A percentile compares a stretch with the other conserved stretches of the same genome.
Evolutionary conservation across 208 protist genomes (phyloP).

Genomic region (Vickermania ingenoplastis): DNA sequence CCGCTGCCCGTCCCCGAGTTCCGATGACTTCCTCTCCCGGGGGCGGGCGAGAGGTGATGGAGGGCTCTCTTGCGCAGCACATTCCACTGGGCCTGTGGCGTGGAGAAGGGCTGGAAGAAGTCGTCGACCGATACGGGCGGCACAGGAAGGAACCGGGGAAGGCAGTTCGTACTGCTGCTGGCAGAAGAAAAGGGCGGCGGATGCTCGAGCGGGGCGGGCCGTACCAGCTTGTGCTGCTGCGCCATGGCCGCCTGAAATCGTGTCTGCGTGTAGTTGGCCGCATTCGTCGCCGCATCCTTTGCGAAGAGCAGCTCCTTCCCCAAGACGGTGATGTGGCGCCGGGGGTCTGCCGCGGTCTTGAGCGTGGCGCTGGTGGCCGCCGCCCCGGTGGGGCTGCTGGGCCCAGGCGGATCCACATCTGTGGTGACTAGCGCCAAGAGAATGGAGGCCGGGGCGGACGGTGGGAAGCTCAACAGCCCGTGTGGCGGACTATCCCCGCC

Average conservation of each 20-base stretch:
- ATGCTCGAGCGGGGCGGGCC: slow-evolving; percentile 33
- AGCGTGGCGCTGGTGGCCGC: no score
- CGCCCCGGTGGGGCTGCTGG: no score
- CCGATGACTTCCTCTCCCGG: slow-evolving; percentile 29
- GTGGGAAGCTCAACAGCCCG: no score
- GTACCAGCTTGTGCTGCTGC: slow-evolving; percentile 44
- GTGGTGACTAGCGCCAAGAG: no score
- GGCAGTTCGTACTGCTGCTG: no score
- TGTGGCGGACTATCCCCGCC: no score
- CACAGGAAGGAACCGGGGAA: slow-evolving; percentile 63
- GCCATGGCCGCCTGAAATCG: slow-evolving; percentile 46
- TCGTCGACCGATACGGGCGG: slow-evolving; percentile 33
- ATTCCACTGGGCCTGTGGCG: slow-evolving; percentile 58
- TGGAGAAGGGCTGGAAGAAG: slow-evolving; percentile 80
- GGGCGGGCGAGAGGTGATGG: no score
- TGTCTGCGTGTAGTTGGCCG: slow-evolving; percentile 56
- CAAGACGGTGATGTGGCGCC: slow-evolving; percentile 61
- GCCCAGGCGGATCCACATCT: no score
- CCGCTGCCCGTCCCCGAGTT: background rate
- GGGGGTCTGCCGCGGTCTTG: slow-evolving; percentile 11
- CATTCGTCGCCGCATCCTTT: slow-evolving; percentile 31
- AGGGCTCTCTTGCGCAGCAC: slow-evolving; percentile 72
- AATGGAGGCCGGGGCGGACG: no score
- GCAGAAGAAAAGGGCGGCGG: no score
- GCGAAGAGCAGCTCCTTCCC: slow-evolving; percentile 67